These are phyloP conservation scores for Metarhizium sp. DNA, from an alignment of 2,329 filamentous ascomycete species.

Conservation along the genomic window DNA sequence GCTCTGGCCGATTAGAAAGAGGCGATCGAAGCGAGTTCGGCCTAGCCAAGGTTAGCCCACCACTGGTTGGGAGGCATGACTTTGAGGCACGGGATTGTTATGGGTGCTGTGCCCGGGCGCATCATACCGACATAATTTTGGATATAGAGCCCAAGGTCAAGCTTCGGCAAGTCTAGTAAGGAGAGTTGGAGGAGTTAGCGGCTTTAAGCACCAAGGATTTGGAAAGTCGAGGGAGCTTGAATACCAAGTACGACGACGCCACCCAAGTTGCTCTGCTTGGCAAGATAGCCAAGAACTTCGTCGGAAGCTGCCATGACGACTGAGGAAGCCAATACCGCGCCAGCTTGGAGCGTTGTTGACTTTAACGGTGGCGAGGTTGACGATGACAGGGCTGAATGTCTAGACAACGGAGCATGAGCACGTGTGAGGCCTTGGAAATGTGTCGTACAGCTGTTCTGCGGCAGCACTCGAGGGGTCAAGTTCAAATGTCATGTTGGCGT, in stretches of 20 bases:
- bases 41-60: slow-evolving; percentile 37
- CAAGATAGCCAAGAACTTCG: slow-evolving; percentile 32
- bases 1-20: slow-evolving; percentile 70
- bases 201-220: not conserved
- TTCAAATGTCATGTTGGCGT: no score
- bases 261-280: slow-evolving; percentile 35
- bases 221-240: not conserved
- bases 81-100: not conserved
- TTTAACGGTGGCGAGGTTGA: not conserved
- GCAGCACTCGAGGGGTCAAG: no score
- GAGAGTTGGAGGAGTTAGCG: not conserved
- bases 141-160: slow-evolving; percentile 87
- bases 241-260: slow-evolving; percentile 39
- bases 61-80: not conserved
- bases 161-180: slow-evolving; percentile 62
- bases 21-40: slow-evolving; percentile 69
- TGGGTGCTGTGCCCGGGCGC: not conserved
- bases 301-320: slow-evolving; percentile 26
- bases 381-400: not conserved
- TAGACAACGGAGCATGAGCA: not conserved
- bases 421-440: not conserved
- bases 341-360: not conserved
- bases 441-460: not conserved
- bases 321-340: not conserved
- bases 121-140: slow-evolving; percentile 72